Conservation (phyloP, 2,329 filamentous ascomycete species). For the Dissoconium aciculare region DNA sequence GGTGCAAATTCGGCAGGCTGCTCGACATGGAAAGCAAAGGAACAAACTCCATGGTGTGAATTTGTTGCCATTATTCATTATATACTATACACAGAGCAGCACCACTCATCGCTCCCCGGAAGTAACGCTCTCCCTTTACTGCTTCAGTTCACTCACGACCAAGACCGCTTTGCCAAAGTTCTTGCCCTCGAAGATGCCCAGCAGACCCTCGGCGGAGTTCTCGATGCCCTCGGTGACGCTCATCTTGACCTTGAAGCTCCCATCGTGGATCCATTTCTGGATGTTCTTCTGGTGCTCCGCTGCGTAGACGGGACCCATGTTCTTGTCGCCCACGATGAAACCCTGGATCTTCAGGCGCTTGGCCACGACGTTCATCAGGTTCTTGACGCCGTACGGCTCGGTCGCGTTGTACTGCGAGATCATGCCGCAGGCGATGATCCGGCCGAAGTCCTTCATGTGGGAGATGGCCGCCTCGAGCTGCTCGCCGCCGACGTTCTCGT, state of each 20-base stretch:
- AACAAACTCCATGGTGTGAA: too few species aligned
- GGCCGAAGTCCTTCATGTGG: slow-evolving; percentile 48
- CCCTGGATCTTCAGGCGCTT: slow-evolving; percentile 60
- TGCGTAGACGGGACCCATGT: slow-evolving; percentile 51
- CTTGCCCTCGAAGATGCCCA: slow-evolving; percentile 60
- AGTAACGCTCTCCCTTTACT: neutral
- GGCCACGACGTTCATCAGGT: slow-evolving; percentile 47
- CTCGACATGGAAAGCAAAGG: too few species aligned
- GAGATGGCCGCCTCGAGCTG: slow-evolving; percentile 54
- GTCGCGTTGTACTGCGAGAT: slow-evolving; percentile 63
- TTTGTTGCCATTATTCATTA: neutral
- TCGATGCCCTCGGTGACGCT: slow-evolving; percentile 63
- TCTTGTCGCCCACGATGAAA: slow-evolving; percentile 55
- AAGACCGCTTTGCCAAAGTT: slow-evolving; percentile 80
- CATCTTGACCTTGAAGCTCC: slow-evolving; percentile 55
- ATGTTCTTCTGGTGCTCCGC: slow-evolving; percentile 63
- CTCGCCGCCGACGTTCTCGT: slow-evolving; percentile 59
- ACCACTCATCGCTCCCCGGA: too few species aligned
- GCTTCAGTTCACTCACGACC: slow-evolving; percentile 36
- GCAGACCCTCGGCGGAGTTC: slow-evolving; percentile 54
- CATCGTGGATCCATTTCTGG: slow-evolving; percentile 61
- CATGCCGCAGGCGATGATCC: slow-evolving; percentile 51
- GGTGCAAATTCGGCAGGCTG: too few species aligned
- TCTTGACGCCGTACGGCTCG: slow-evolving; percentile 51
- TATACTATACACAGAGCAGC: too few species aligned